phyloP scores from a whole-genome alignment of 164 flowering plant species.

The Nymphaea colorata region DNA sequence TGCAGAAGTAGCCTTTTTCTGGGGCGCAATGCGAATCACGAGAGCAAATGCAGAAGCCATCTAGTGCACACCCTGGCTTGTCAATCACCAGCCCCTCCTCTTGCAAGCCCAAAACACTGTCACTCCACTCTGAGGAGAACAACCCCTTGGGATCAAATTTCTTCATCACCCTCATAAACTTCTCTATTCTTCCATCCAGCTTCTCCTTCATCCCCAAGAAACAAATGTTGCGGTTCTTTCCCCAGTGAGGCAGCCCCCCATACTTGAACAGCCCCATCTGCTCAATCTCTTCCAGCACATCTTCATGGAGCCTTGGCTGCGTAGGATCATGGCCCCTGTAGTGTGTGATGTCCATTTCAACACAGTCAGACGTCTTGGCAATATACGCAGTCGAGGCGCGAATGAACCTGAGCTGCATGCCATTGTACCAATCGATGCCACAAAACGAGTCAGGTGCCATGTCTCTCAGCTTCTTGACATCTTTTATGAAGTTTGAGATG shows the following conservation, averaged over 20 bases:
- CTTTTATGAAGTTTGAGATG: neutral
- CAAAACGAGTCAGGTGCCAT: slow-evolving; percentile 3
- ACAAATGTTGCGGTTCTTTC: slow-evolving; percentile 8
- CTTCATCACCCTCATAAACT: neutral
- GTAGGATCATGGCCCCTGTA: slow-evolving; percentile 1
- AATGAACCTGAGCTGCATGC: slow-evolving; percentile 4
- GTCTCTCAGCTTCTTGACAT: slow-evolving; percentile 8
- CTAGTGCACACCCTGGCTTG: slow-evolving; percentile 5
- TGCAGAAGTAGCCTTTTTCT: slow-evolving; percentile 4
- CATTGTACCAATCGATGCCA: slow-evolving; percentile 6
- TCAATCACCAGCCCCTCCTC: neutral
- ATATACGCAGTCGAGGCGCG: slow-evolving; percentile 6
- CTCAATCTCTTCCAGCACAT: neutral
- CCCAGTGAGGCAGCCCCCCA: slow-evolving; percentile 1
- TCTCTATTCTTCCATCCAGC: slow-evolving; percentile 5
- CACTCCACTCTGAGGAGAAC: slow-evolving; percentile 6
- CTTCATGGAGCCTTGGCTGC: slow-evolving; percentile 4
- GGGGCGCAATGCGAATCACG: slow-evolving; percentile 8
- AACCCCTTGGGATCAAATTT: too few relatives aligned
- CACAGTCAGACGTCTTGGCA: slow-evolving; percentile 3
- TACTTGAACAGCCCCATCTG: too few relatives aligned
- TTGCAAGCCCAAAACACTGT: slow-evolving; percentile 2
- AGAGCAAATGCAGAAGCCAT: slow-evolving; percentile 8
- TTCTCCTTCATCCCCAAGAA: neutral
- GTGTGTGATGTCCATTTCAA: slow-evolving; percentile 8